Evolutionary conservation across 2,329 filamentous ascomycete species (phyloP), one percentile per base, ranked within the genome.

Genomic region (Coniella lustricola): DNA sequence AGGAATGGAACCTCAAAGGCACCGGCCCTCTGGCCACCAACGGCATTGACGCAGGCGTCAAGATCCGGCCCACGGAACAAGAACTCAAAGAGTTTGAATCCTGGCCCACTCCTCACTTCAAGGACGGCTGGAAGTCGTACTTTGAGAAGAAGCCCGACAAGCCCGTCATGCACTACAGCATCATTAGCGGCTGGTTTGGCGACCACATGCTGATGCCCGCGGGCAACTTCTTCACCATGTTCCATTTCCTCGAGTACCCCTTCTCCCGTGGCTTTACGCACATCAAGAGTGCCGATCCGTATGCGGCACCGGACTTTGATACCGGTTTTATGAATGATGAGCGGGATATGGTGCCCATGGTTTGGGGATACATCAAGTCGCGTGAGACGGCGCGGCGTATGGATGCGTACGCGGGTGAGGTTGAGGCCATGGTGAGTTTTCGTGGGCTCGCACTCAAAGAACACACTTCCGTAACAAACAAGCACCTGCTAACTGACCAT

Each of bases 131-230:
- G 85, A 81, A 90, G 58, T 82, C 77, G 46, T 90, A 91, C 69
- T 91, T 90, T 67, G 85, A 88, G 71, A 68, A 90, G 62, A 90
- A 90, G 71, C 85, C 85, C 1, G 85, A 90, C 66, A 90, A 90
- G 74, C 87, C 86, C 0, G 85, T 90, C 37, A 90, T 90, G 86
- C 87, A 90, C 62, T 90, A 90, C 67, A 84, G 77, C 1, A 79
- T 90, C 48, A 89, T 90, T 59, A 71, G 84, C 14, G 83, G 83
- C 54, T 79, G 73, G 73, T 79, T 79, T 29, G 76, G 77, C 25
- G 76, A 80, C 61, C 76, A 79, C 56, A 79, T 78, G 73, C 64
- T 79, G 39, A 75, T 79, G 75, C 84, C 85, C 0, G 77, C 83
- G 1, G 85, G 85, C 56, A 88, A 89, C 55, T 89, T 87, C 74